Evolutionary conservation across 208 protist genomes (phyloP).

Genomic region (Acanthamoeba triangularis): DNA sequence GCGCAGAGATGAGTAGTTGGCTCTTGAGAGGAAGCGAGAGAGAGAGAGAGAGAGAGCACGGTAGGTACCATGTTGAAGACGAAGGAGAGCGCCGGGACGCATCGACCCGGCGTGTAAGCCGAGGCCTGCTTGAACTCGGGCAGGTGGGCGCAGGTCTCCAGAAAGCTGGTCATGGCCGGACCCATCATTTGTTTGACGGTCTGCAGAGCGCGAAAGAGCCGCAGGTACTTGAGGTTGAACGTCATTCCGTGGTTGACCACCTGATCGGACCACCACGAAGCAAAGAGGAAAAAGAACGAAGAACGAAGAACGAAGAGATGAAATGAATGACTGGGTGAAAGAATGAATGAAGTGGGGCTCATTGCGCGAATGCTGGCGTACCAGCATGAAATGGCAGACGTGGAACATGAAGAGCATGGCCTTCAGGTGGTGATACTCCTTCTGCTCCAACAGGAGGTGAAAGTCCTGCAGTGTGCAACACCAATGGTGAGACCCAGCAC

Average conservation of each 20-base stretch:
- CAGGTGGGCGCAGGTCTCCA: background rate
- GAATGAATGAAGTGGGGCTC: no score
- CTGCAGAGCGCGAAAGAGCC: background rate
- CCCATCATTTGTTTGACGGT: conserved; percentile 39
- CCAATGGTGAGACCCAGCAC: background rate
- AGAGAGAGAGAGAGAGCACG: background rate
- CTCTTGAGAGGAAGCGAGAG: background rate
- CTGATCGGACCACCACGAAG: background rate
- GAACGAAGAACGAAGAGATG: background rate
- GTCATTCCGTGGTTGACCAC: conserved; percentile 25
- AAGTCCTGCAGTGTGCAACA: background rate
- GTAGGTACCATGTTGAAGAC: conserved; percentile 12
- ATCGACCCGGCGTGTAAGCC: background rate
- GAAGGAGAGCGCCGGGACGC: conserved; percentile 25
- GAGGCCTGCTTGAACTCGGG: conserved; percentile 7
- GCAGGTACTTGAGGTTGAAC: conserved; percentile 30
- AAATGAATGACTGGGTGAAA: background rate
- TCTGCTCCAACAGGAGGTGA: conserved; percentile 10
- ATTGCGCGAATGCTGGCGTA: no score
- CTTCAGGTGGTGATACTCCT: conserved; percentile 50
- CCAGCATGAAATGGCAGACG: conserved; percentile 54
- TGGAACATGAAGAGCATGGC: conserved; percentile 37
- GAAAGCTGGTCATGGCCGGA: background rate
- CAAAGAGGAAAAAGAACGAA: no score
- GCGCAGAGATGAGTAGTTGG: background rate